A percentile compares a stretch with the other conserved stretches of the same genome.
These are phyloP conservation scores for Talaromyces stipitatus DNA, from an alignment of 495 filamentous ascomycete genomes.

Conservation along the genomic window DNA sequence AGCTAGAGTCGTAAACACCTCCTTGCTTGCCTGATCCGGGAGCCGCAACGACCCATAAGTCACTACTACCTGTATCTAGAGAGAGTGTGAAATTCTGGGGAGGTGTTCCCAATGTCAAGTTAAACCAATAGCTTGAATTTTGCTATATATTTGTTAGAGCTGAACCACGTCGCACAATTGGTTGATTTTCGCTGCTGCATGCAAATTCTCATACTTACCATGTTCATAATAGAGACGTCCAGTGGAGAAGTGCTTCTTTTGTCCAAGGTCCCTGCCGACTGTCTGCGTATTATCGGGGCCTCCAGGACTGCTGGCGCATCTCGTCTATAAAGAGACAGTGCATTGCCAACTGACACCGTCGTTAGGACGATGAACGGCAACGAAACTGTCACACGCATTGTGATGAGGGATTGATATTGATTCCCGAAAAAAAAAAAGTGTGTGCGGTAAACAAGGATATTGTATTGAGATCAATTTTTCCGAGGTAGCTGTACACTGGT, in stretches of 20 bases:
- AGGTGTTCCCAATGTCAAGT: constrained; percentile 61
- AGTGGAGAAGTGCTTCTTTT: constrained; percentile 29
- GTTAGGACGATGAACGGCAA: constrained; percentile 12
- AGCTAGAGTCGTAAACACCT: constrained; percentile 48
- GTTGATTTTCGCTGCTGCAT: no score
- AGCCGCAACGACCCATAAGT: constrained; percentile 54
- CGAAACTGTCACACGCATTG: constrained; percentile 12
- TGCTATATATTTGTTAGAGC: constrained; percentile 16
- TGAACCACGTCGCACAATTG: no score
- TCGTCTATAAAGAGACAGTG: constrained; percentile 18
- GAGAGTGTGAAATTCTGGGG: constrained; percentile 49
- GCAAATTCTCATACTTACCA: constrained; percentile 2
- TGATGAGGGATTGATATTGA: background rate
- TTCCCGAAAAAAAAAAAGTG: background rate
- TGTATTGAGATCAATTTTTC: background rate
- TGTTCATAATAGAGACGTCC: constrained; percentile 12
- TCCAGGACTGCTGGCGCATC: constrained; percentile 36
- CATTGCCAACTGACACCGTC: constrained; percentile 12
- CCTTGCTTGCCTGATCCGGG: constrained; percentile 12
- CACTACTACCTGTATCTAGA: constrained; percentile 71
- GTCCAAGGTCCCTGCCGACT: constrained; percentile 19
- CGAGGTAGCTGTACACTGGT: no score
- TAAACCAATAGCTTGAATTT: constrained; percentile 58
- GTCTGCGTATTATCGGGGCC: constrained; percentile 36
- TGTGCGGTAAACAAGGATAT: background rate